A percentile compares a stretch with the other conserved stretches of the same genome.
Conservation (phyloP, 805 yeast genomes). For the Brettanomyces nanus region DNA sequence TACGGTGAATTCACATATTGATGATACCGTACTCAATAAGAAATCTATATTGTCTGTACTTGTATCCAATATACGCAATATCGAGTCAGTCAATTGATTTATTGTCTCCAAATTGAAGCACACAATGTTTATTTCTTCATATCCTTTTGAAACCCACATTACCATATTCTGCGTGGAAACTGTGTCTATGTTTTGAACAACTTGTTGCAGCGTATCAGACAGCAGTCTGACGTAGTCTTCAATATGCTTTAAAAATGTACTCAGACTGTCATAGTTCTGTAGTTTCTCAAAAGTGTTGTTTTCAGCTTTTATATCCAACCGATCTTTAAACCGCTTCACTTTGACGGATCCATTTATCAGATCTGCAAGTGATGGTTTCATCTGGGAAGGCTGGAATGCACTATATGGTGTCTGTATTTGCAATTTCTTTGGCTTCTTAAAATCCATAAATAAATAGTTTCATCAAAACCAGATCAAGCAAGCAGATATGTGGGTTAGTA, state of each 20-base stretch:
- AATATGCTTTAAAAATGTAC: not conserved
- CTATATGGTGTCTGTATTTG: no score
- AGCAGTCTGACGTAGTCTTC: not conserved
- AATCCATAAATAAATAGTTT: no score
- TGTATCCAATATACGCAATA: constrained; percentile 27
- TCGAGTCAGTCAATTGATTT: constrained; percentile 27
- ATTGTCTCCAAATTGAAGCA: constrained; percentile 24
- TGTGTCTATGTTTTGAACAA: not conserved
- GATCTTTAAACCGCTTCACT: not conserved
- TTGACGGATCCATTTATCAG: not conserved
- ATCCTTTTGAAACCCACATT: constrained; percentile 28
- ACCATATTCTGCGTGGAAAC: not conserved
- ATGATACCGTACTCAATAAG: constrained; percentile 26
- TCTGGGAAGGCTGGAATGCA: no score
- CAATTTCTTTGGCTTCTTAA: no score
- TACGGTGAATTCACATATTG: constrained; percentile 23
- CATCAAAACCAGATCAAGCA: no score
- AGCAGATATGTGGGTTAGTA: no score
- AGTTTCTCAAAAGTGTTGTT: not conserved
- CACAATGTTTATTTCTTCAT: constrained; percentile 25
- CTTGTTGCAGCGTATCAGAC: not conserved
- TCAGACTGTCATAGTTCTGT: not conserved
- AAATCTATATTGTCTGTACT: constrained; percentile 5
- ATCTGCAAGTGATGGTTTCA: not conserved
- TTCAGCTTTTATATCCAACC: not conserved